Evolutionary conservation across 1,284 basidiomycete species (phyloP).

Genomic region (Irpex lacteus): DNA sequence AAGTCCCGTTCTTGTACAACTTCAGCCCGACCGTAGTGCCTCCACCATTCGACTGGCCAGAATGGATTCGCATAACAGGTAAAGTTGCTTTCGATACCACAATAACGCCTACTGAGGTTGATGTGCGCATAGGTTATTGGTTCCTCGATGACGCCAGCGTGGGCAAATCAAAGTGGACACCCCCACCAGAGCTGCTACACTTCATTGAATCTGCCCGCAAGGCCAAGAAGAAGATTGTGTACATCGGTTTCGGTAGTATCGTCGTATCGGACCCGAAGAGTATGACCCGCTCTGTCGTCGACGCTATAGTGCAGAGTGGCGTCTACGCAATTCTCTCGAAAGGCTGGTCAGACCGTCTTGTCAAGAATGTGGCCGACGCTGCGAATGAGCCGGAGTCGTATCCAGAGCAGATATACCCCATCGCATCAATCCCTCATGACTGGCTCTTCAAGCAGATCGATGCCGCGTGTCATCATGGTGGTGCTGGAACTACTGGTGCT

Average conservation of each 20-base stretch:
- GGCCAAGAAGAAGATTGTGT: slow-evolving; percentile 86
- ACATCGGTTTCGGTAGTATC: slow-evolving; percentile 98
- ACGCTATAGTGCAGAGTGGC: slow-evolving; percentile 82
- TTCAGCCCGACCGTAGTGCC: slow-evolving; percentile 90
- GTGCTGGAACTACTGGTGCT: slow-evolving; percentile 94
- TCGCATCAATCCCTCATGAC: slow-evolving; percentile 92
- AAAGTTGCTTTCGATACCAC: slow-evolving; percentile 9
- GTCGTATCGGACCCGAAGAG: slow-evolving; percentile 92
- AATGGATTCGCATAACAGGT: slow-evolving; percentile 97
- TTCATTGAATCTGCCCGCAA: slow-evolving; percentile 82
- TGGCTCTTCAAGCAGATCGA: slow-evolving; percentile 96
- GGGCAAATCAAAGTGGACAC: slow-evolving; percentile 82
- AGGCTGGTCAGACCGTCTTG: slow-evolving; percentile 95
- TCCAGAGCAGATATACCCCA: slow-evolving; percentile 76
- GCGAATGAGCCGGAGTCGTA: slow-evolving; percentile 65
- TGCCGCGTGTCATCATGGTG: slow-evolving; percentile 96
- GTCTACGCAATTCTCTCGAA: slow-evolving; percentile 93
- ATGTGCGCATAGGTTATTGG: slow-evolving; percentile 76
- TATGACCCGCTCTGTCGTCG: slow-evolving; percentile 89
- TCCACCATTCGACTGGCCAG: slow-evolving; percentile 94
- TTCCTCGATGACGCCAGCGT: slow-evolving; percentile 91
- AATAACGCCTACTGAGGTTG: slow-evolving; percentile 19
- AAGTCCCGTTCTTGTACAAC: slow-evolving; percentile 97
- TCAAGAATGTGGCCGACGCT: slow-evolving; percentile 54
- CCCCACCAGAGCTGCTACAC: slow-evolving; percentile 73